These are phyloP conservation scores for Austroboletus festivus DNA, from an alignment of 768 basidiomycete genomes.

Conservation along the genomic window DNA sequence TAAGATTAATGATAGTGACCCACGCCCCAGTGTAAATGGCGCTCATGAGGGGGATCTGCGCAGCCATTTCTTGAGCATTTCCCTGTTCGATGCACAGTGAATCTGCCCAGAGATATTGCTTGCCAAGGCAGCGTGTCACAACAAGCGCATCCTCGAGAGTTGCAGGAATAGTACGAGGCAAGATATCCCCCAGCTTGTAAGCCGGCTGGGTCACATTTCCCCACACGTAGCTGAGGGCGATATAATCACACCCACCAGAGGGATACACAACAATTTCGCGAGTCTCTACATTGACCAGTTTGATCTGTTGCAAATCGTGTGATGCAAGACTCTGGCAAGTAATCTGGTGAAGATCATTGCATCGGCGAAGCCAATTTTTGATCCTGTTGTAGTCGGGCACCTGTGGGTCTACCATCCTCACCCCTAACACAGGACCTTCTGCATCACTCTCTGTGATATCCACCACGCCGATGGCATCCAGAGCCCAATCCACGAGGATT, in stretches of 20 bases:
- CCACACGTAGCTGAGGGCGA: constrained; percentile 20
- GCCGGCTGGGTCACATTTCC: constrained; percentile 6
- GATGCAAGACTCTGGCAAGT: constrained; percentile 5
- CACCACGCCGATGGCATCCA: constrained; percentile 7
- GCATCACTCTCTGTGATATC: not conserved
- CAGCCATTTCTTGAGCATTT: constrained; percentile 3
- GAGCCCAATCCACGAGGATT: not conserved
- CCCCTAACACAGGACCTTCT: constrained; percentile 5
- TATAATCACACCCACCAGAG: constrained; percentile 6
- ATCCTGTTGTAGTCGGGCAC: constrained; percentile 2
- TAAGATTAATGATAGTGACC: constrained; percentile 13
- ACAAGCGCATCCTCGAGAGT: constrained; percentile 19
- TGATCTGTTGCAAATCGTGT: constrained; percentile 4
- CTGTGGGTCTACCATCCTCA: constrained; percentile 2
- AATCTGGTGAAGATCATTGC: constrained; percentile 8
- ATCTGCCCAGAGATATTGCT: constrained; percentile 18
- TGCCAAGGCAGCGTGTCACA: constrained; percentile 11
- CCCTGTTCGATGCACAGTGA: constrained; percentile 17
- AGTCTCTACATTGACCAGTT: constrained; percentile 7
- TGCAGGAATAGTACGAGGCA: constrained; percentile 9
- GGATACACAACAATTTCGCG: constrained; percentile 9
- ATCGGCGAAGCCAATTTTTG: constrained; percentile 6
- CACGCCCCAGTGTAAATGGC: constrained; percentile 14
- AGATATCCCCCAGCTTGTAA: constrained; percentile 8
- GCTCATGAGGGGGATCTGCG: constrained; percentile 15